phyloP scores from a whole-genome alignment of 345 rosid species.

The Arabis alpina region DNA sequence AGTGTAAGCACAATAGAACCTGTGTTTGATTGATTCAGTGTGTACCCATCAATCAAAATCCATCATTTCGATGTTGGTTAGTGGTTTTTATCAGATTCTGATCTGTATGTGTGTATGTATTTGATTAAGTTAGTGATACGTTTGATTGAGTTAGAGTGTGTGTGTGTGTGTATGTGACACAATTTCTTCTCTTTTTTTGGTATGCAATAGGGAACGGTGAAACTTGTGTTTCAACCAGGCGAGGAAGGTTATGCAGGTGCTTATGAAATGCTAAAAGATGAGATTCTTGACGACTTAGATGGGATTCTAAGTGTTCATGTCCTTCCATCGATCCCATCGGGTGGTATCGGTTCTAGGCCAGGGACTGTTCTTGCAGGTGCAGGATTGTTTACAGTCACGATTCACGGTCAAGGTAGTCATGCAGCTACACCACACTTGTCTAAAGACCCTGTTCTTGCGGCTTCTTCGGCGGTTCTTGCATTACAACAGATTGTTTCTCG shows the following conservation, averaged over 20 bases:
- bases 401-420: constrained; percentile 68
- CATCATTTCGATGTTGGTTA: background rate
- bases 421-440: constrained; percentile 58
- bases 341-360: constrained; percentile 58
- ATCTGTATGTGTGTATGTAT: no score
- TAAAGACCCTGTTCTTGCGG: constrained; percentile 71
- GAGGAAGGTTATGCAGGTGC: constrained; percentile 80
- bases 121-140: no score
- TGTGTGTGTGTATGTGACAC: no score
- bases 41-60: background rate
- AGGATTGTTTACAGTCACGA: constrained; percentile 55
- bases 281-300: constrained; percentile 55
- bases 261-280: constrained; percentile 66
- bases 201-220: constrained; percentile 56
- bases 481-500: constrained; percentile 78
- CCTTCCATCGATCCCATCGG: constrained; percentile 54
- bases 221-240: constrained; percentile 81
- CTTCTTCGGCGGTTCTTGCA: constrained; percentile 61
- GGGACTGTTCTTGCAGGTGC: constrained; percentile 70
- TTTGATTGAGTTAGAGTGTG: no score
- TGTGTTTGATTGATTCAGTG: background rate
- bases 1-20: background rate
- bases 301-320: constrained; percentile 67
- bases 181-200: no score
- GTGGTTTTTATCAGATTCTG: no score